These are phyloP conservation scores for Boletus speciosus DNA, from an alignment of 768 basidiomycete genomes.

Conservation along the genomic window DNA sequence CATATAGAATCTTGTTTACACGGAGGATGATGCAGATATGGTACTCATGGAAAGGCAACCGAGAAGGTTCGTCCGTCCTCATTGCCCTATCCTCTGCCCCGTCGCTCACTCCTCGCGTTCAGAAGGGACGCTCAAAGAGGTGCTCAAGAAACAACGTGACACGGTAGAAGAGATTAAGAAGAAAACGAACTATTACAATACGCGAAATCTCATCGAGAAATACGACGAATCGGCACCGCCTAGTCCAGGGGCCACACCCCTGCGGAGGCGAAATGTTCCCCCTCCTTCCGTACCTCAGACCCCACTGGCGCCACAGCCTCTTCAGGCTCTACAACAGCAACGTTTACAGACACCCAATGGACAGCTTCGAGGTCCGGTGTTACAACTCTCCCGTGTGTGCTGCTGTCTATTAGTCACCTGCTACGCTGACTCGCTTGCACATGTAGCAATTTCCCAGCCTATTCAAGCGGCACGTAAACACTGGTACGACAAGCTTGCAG, in stretches of 20 bases:
- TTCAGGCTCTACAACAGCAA: conserved; percentile 10
- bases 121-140: conserved; percentile 77
- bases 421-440: conserved; percentile 8
- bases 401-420: not conserved
- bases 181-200: conserved; percentile 94
- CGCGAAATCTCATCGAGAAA: conserved; percentile 82
- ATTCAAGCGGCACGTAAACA: conserved; percentile 58
- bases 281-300: conserved; percentile 30
- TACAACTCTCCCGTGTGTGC: conserved; percentile 41
- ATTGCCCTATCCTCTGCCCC: not conserved
- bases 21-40: conserved; percentile 80
- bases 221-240: conserved; percentile 65
- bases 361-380: conserved; percentile 23
- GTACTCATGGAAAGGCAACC: conserved; percentile 76
- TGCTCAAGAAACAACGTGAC: conserved; percentile 74
- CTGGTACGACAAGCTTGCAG: conserved; percentile 87
- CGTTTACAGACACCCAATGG: conserved; percentile 21
- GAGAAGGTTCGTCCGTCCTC: conserved; percentile 54
- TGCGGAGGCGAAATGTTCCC: conserved; percentile 40
- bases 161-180: conserved; percentile 97
- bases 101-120: conserved; percentile 1
- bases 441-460: conserved; percentile 37
- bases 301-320: conserved; percentile 30
- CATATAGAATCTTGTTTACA: conserved; percentile 63
- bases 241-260: conserved; percentile 32